These are phyloP conservation scores for Pythium biforme DNA, from an alignment of 352 stramenopile genomes.

Conservation along the genomic window DNA sequence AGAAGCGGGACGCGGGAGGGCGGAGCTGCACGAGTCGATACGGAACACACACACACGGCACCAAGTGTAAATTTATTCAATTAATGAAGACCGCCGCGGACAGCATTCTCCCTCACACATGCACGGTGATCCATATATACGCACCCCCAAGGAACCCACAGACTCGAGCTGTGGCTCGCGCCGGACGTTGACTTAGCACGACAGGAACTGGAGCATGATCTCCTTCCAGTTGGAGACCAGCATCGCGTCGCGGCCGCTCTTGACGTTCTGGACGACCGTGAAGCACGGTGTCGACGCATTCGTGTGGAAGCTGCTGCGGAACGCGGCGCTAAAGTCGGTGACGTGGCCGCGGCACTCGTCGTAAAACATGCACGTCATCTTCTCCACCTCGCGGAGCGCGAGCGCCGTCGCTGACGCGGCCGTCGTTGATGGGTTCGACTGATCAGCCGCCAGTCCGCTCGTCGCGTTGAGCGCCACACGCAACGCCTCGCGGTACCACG, in stretches of 20 bases:
- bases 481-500: conserved; percentile 61
- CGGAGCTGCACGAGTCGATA: conserved; percentile 10
- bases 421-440: conserved; percentile 25
- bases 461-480: conserved; percentile 34
- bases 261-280: conserved; percentile 48
- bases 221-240: conserved; percentile 69
- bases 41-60: conserved; percentile 12
- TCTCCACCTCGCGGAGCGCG: conserved; percentile 74
- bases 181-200: too few relatives aligned
- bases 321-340: conserved; percentile 55
- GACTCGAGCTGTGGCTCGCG: neutral
- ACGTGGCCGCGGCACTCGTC: conserved; percentile 79
- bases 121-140: neutral
- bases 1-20: neutral
- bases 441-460: conserved; percentile 1
- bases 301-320: conserved; percentile 67
- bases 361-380: conserved; percentile 90
- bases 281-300: conserved; percentile 60
- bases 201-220: conserved; percentile 65
- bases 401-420: conserved; percentile 30
- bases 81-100: conserved; percentile 30
- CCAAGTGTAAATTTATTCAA: conserved; percentile 42
- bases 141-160: neutral
- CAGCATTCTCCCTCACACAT: conserved; percentile 7
- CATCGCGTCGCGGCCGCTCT: conserved; percentile 55